These are phyloP conservation scores for Aphanomyces invadans DNA, from an alignment of 352 stramenopile species.

Conservation along the genomic window DNA sequence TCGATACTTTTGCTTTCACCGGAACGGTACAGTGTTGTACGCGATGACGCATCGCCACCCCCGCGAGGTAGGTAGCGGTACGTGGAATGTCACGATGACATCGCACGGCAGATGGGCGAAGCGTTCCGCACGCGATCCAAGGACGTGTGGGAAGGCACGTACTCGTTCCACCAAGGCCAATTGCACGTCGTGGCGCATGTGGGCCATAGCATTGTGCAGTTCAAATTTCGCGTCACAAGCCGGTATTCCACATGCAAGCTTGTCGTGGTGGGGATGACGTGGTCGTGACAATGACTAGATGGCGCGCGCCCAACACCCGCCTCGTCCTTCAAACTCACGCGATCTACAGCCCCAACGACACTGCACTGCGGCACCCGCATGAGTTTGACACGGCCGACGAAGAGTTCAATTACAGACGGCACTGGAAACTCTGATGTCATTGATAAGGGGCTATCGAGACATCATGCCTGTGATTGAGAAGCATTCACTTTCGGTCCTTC, in stretches of 20 bases:
- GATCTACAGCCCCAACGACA: not conserved
- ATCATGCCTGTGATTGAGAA: no score
- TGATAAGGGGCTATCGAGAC: no score
- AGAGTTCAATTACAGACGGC: conserved; percentile 69
- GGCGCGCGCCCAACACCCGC: conserved; percentile 10
- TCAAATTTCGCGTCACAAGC: conserved; percentile 53
- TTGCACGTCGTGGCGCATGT: conserved; percentile 63
- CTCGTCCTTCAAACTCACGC: not conserved
- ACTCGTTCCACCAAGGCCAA: conserved; percentile 53
- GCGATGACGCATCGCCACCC: conserved; percentile 69
- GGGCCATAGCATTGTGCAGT: conserved; percentile 61
- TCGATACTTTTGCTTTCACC: conserved; percentile 74
- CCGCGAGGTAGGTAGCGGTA: conserved; percentile 36
- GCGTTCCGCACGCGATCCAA: conserved; percentile 26
- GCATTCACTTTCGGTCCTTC: not conserved
- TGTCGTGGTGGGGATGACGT: not conserved
- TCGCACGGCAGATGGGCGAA: conserved; percentile 1
- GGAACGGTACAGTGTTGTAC: conserved; percentile 63
- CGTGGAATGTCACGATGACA: conserved; percentile 25
- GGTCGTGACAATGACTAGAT: conserved; percentile 1
- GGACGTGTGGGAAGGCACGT: conserved; percentile 46
- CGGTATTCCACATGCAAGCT: conserved; percentile 50
- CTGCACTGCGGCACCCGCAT: not conserved
- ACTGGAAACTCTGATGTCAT: conserved; percentile 42
- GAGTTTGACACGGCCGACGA: conserved; percentile 64